Evolutionary conservation across 805 yeast species (phyloP).

Genomic region (Zygotorulaspora sp.): DNA sequence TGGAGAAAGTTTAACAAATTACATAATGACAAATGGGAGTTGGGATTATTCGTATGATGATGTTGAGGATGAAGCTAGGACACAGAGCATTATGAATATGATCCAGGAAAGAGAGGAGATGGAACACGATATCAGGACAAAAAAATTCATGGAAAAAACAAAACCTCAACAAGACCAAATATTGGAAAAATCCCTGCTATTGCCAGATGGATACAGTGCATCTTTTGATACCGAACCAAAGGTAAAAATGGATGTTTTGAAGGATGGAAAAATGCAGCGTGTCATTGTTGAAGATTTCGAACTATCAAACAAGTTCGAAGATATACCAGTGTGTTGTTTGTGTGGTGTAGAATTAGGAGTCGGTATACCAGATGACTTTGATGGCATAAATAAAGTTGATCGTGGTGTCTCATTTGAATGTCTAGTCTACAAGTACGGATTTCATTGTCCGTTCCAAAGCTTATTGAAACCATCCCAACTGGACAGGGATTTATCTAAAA

Average conservation of each 20-base stretch:
- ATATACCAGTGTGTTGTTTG: conserved; percentile 51
- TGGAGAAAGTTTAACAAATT: conserved; percentile 15
- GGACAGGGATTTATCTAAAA: conserved; percentile 58
- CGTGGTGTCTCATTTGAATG: conserved; percentile 29
- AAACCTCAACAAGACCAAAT: conserved; percentile 26
- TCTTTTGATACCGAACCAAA: conserved; percentile 27
- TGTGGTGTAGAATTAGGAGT: conserved; percentile 73
- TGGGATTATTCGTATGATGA: conserved; percentile 5
- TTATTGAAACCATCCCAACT: conserved; percentile 43
- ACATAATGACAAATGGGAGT: conserved; percentile 6
- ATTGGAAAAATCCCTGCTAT: conserved; percentile 17
- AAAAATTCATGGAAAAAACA: conserved; percentile 26
- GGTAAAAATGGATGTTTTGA: conserved; percentile 16
- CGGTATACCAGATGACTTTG: conserved; percentile 58
- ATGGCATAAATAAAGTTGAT: conserved; percentile 26
- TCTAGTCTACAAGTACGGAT: conserved; percentile 33
- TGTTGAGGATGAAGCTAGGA: conserved; percentile 20
- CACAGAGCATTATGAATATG: conserved; percentile 32
- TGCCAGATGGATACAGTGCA: conserved; percentile 33
- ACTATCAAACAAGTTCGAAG: conserved; percentile 33
- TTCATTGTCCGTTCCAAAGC: conserved; percentile 67
- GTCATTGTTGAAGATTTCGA: conserved; percentile 24
- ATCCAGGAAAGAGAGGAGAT: conserved; percentile 34
- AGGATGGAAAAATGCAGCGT: conserved; percentile 20
- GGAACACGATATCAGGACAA: conserved; percentile 26